These are phyloP conservation scores for Paraconiothyrium brasiliense DNA, from an alignment of 2,329 filamentous ascomycete species.

Conservation along the genomic window DNA sequence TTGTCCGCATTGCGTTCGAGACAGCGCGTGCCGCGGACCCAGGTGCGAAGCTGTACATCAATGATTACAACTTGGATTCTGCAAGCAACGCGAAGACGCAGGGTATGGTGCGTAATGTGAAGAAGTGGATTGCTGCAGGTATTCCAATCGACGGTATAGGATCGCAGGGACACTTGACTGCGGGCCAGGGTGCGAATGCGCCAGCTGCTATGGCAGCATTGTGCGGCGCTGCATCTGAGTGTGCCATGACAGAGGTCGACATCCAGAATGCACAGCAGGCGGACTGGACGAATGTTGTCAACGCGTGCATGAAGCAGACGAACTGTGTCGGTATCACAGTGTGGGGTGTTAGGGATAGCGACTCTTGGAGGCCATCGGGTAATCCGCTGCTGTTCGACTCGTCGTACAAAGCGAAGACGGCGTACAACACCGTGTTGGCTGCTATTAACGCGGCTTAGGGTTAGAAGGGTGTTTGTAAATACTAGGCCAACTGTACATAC, in stretches of 20 bases:
- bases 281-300: conserved; percentile 66
- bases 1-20: conserved; percentile 76
- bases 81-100: conserved; percentile 68
- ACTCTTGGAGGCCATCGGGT: conserved; percentile 56
- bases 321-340: conserved; percentile 75
- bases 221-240: conserved; percentile 64
- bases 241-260: conserved; percentile 75
- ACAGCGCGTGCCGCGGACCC: conserved; percentile 74
- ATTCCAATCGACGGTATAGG: conserved; percentile 73
- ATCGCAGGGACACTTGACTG: conserved; percentile 65
- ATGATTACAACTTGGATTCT: conserved; percentile 72
- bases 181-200: conserved; percentile 58
- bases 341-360: conserved; percentile 62
- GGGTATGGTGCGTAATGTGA: conserved; percentile 67
- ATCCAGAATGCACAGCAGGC: conserved; percentile 66
- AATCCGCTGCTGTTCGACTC: conserved; percentile 58
- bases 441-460: conserved; percentile 24
- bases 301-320: conserved; percentile 67
- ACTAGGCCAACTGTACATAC: conserved; percentile 8
- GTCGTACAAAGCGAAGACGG: conserved; percentile 56
- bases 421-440: conserved; percentile 45
- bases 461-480: conserved; percentile 1
- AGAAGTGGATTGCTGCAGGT: conserved; percentile 70
- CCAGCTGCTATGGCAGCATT: conserved; percentile 62
- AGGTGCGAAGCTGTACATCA: conserved; percentile 76